Conservation (phyloP, 108 stramenopile genomes). For the Conticribra guillardii region DNA sequence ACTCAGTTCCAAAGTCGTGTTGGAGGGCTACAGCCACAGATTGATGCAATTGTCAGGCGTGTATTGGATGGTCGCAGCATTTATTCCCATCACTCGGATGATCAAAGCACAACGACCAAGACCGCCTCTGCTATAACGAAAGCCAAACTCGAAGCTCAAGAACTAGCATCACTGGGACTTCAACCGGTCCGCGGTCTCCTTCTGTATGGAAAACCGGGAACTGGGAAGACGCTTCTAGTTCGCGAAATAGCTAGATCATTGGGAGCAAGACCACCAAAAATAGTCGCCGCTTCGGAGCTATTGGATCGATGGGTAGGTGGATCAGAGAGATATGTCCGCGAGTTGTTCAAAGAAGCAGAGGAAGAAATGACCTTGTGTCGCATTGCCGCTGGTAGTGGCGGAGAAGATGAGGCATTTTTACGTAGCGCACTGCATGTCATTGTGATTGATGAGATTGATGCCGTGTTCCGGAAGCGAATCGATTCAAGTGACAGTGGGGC, state of each 20-base stretch:
- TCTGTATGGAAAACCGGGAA: constrained; percentile 86
- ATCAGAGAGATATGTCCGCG: constrained; percentile 89
- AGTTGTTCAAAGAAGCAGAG: constrained; percentile 94
- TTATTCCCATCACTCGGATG: constrained; percentile 44
- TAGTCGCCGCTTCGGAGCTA: constrained; percentile 94
- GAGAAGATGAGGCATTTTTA: constrained; percentile 41
- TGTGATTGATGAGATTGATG: constrained; percentile 89
- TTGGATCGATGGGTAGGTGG: constrained; percentile 98
- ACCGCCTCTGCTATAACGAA: constrained; percentile 23
- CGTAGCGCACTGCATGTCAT: constrained; percentile 74
- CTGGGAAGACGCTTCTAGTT: constrained; percentile 70
- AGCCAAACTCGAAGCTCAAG: constrained; percentile 69
- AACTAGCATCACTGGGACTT: constrained; percentile 78
- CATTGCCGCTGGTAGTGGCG: constrained; percentile 57
- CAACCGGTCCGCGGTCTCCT: constrained; percentile 83
- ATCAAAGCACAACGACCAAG: constrained; percentile 13
- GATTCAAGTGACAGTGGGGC: constrained; percentile 68
- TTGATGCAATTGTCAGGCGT: constrained; percentile 80
- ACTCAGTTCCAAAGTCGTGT: constrained; percentile 60
- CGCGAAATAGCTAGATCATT: constrained; percentile 84
- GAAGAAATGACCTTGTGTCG: constrained; percentile 54
- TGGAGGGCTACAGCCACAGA: constrained; percentile 72
- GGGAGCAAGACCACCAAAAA: constrained; percentile 89
- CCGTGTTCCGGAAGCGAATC: constrained; percentile 73
- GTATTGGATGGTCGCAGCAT: constrained; percentile 74